These are phyloP conservation scores for Neurospora africana DNA, from an alignment of 495 filamentous ascomycete species.

Conservation along the genomic window DNA sequence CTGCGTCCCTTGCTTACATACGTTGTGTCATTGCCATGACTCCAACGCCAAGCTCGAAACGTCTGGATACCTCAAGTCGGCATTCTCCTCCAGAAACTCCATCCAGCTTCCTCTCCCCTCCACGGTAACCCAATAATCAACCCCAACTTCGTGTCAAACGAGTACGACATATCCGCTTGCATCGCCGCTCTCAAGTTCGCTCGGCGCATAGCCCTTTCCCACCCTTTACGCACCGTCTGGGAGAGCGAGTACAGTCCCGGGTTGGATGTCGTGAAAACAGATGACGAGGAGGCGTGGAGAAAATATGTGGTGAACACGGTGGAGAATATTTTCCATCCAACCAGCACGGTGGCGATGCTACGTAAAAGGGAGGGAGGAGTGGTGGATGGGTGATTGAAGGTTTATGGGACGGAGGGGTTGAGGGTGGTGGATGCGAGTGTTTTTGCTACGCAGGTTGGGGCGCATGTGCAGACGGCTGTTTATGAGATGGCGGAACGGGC, in stretches of 20 bases:
- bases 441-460: conserved; percentile 20
- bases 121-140: conserved; percentile 12
- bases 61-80: conserved; percentile 77
- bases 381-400: conserved; percentile 35
- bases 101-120: conserved; percentile 59
- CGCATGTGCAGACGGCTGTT: conserved; percentile 25
- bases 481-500: conserved; percentile 29
- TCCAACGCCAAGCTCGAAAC: conserved; percentile 39
- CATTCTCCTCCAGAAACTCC: conserved; percentile 72
- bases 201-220: conserved; percentile 9
- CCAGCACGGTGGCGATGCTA: conserved; percentile 42
- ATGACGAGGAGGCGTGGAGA: conserved; percentile 9
- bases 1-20: neutral
- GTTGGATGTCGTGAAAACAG: conserved; percentile 6
- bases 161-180: conserved; percentile 14
- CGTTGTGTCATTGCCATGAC: neutral
- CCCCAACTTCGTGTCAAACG: conserved; percentile 15
- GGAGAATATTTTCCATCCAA: conserved; percentile 19
- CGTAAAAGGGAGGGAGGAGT: conserved; percentile 32
- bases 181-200: conserved; percentile 13
- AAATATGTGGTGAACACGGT: conserved; percentile 11
- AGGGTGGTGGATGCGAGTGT: conserved; percentile 26
- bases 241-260: conserved; percentile 21
- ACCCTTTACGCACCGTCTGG: conserved; percentile 13
- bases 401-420: conserved; percentile 31